Evolutionary conservation across 2,329 filamentous ascomycete genomes (phyloP).

Genomic region (Acrodontium crateriforme): DNA sequence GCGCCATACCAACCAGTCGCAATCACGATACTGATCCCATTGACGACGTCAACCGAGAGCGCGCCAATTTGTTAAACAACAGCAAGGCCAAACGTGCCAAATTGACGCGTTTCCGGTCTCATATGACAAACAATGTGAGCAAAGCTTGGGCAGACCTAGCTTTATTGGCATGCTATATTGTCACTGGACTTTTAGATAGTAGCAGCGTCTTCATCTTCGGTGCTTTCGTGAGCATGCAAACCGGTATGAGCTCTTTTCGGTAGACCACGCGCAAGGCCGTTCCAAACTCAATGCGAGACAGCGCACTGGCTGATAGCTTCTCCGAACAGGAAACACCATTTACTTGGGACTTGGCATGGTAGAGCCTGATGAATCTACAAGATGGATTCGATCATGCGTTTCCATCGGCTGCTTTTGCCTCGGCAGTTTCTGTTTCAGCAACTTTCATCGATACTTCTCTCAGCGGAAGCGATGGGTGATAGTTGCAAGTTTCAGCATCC

Average conservation of each 20-base stretch:
- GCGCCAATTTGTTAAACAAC: too few relatives aligned
- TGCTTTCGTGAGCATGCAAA: conserved; percentile 74
- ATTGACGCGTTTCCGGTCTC: conserved; percentile 9
- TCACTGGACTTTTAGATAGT: conserved; percentile 66
- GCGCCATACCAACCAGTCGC: too few relatives aligned
- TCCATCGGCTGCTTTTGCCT: conserved; percentile 58
- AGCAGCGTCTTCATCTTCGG: conserved; percentile 65
- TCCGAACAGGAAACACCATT: conserved; percentile 55
- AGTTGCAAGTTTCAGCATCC: conserved; percentile 29
- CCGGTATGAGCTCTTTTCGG: conserved; percentile 34
- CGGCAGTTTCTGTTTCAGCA: conserved; percentile 57
- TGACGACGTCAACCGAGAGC: too few relatives aligned
- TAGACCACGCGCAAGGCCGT: background rate
- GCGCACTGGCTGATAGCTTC: background rate
- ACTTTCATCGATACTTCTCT: conserved; percentile 51
- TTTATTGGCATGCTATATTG: conserved; percentile 58
- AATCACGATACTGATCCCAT: too few relatives aligned
- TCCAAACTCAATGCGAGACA: background rate
- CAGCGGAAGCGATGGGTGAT: conserved; percentile 53
- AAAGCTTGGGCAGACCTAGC: conserved; percentile 54
- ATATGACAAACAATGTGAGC: conserved; percentile 38
- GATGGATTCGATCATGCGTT: conserved; percentile 59
- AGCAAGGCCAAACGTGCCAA: too few relatives aligned
- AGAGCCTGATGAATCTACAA: conserved; percentile 32
- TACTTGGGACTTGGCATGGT: conserved; percentile 65